Conservation (phyloP, 192 early-diverging fungal species). For the Chytriomyces hyalinus region DNA sequence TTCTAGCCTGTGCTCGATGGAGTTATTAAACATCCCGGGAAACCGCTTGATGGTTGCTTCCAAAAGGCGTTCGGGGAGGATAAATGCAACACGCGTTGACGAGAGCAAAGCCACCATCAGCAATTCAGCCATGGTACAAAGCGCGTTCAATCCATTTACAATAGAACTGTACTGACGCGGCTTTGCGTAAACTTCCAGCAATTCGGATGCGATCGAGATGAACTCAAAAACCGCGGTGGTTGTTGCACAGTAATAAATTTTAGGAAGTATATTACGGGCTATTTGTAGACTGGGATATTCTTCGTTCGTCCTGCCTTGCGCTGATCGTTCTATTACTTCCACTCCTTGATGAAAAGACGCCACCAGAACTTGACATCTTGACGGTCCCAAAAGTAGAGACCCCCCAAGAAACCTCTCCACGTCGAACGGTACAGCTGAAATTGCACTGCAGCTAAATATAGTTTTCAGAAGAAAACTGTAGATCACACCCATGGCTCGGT, state of each 20-base stretch:
- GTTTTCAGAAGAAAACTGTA: too few species aligned
- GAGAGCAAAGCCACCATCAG: slow-evolving; percentile 9
- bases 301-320: too few species aligned
- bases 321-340: too few species aligned
- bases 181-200: neutral
- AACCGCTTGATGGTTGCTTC: neutral
- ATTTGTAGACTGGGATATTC: too few species aligned
- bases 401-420: slow-evolving; percentile 1
- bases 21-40: neutral
- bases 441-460: too few species aligned
- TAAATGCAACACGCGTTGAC: neutral
- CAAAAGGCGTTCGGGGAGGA: slow-evolving; percentile 15
- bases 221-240: slow-evolving; percentile 1
- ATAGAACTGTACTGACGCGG: neutral
- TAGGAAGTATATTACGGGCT: neutral
- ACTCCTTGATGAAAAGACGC: too few species aligned
- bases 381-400: neutral
- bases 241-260: slow-evolving; percentile 1
- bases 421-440: neutral
- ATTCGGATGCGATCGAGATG: neutral
- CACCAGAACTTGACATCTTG: neutral
- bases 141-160: neutral
- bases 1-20: neutral
- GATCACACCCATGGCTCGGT: too few species aligned
- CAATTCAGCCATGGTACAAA: slow-evolving; percentile 18